Evolutionary conservation across 169 alveolate genomes (phyloP).

Genomic region (Plasmodium coatneyi): DNA sequence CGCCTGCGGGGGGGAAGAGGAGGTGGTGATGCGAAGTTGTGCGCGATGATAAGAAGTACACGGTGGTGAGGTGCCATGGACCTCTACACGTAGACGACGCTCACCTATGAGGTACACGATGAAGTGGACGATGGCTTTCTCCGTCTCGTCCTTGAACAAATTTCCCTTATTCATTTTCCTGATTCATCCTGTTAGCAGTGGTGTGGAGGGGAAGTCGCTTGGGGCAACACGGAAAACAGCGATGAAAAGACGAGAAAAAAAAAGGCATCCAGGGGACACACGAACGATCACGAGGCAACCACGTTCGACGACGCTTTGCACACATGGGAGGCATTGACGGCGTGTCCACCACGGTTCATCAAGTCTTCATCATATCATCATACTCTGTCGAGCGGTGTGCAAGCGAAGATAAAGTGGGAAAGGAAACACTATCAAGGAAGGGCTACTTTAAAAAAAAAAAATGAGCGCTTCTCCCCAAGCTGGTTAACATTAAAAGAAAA

Average conservation of each 20-base stretch:
- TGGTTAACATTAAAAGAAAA: background rate
- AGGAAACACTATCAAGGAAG: background rate
- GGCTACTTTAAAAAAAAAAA: background rate
- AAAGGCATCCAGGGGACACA: background rate
- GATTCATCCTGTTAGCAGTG: conserved; percentile 17
- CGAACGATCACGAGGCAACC: background rate
- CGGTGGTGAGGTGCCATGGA: background rate
- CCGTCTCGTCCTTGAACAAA: conserved; percentile 76
- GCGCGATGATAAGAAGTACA: background rate
- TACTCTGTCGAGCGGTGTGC: background rate
- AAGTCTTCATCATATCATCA: background rate
- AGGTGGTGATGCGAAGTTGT: background rate
- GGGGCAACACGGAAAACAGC: background rate
- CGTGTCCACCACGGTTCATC: background rate
- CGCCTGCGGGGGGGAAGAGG: conserved; percentile 15
- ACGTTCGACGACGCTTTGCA: background rate
- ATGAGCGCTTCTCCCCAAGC: background rate
- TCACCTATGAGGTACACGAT: conserved; percentile 76
- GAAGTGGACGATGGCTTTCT: conserved; percentile 79
- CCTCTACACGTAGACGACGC: background rate
- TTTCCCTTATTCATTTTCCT: conserved; percentile 59
- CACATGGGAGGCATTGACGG: background rate
- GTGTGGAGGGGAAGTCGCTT: background rate
- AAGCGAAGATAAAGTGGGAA: background rate
- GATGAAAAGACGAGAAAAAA: background rate